Evolutionary conservation across 1,139 yeast genomes (phyloP).

Genomic region (Geotrichum aggregatum): DNA sequence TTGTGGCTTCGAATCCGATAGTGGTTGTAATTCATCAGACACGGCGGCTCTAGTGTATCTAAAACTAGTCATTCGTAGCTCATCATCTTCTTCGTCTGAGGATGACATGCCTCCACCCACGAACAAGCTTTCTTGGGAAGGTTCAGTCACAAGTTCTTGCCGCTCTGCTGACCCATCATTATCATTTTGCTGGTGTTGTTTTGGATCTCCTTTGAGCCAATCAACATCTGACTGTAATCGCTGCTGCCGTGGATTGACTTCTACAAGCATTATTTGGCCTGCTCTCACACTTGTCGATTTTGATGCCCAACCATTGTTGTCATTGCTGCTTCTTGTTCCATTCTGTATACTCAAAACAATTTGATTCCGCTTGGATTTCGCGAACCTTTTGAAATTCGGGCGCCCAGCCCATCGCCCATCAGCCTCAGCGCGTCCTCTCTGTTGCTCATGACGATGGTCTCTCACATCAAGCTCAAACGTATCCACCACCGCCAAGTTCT

Average conservation of each 20-base stretch:
- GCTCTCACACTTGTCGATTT: not conserved
- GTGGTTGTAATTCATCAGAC: not conserved
- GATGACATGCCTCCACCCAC: slow-evolving; percentile 4
- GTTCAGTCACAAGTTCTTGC: not conserved
- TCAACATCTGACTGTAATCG: slow-evolving; percentile 12
- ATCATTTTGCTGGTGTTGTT: not conserved
- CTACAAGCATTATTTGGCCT: slow-evolving; percentile 8
- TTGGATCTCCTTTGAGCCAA: slow-evolving; percentile 5
- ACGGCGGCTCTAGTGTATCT: not conserved
- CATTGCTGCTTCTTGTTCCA: not conserved
- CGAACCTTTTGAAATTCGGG: slow-evolving; percentile 15
- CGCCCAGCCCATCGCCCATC: slow-evolving; percentile 15
- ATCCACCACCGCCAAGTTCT: slow-evolving; percentile 15
- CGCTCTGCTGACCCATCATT: not conserved
- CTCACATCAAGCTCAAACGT: not conserved
- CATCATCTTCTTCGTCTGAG: slow-evolving; percentile 11
- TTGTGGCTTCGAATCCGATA: not conserved
- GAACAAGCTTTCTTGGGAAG: slow-evolving; percentile 5
- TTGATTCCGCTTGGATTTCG: no score
- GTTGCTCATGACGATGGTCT: not conserved
- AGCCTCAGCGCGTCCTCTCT: not conserved
- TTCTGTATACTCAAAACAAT: no score
- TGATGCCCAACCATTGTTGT: not conserved
- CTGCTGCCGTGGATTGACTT: slow-evolving; percentile 12
- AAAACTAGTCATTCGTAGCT: slow-evolving; percentile 5